A percentile compares a stretch with the other conserved stretches of the same genome.
Conservation (phyloP, 2,329 filamentous ascomycete species). For the Curvularia eragrostidis region DNA sequence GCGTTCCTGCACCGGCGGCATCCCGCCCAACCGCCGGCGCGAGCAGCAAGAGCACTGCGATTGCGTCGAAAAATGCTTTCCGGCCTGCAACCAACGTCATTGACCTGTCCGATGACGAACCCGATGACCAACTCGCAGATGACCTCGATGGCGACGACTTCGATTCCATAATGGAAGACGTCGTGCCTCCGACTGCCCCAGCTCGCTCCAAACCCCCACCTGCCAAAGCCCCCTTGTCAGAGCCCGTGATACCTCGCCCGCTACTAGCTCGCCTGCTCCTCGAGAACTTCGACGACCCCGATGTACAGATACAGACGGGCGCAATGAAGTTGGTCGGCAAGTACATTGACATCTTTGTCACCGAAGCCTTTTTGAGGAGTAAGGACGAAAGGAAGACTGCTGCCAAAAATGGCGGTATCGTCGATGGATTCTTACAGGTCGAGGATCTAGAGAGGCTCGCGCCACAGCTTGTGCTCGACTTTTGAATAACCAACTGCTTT, state of each 20-base stretch:
- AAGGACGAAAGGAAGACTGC: conserved; percentile 69
- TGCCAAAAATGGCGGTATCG: conserved; percentile 38
- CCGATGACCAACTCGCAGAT: conserved; percentile 29
- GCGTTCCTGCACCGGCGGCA: conserved; percentile 20
- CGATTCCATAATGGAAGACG: conserved; percentile 42
- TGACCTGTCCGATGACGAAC: conserved; percentile 38
- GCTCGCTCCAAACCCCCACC: conserved; percentile 14
- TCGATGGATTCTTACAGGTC: conserved; percentile 76
- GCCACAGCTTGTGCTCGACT: conserved; percentile 84
- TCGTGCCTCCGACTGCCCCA: conserved; percentile 22
- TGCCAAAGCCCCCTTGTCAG: conserved; percentile 22
- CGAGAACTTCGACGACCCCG: conserved; percentile 71
- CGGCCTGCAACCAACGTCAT: conserved; percentile 38
- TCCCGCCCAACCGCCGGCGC: conserved; percentile 11
- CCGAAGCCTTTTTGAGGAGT: conserved; percentile 83
- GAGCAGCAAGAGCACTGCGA: conserved; percentile 33
- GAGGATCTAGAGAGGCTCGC: conserved; percentile 90
- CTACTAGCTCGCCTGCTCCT: conserved; percentile 79
- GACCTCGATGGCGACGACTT: conserved; percentile 36
- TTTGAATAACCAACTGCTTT: conserved; percentile 57
- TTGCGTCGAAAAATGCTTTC: conserved; percentile 28
- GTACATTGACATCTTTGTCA: conserved; percentile 90
- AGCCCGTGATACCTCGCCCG: conserved; percentile 69
- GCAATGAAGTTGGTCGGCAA: conserved; percentile 74
- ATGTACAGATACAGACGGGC: conserved; percentile 46